Percentiles rank a stretch among this genome's conserved stretches.
Evolutionary conservation across 129 eudicot genomes (phyloP).

Genomic region (Flaveria robusta): DNA sequence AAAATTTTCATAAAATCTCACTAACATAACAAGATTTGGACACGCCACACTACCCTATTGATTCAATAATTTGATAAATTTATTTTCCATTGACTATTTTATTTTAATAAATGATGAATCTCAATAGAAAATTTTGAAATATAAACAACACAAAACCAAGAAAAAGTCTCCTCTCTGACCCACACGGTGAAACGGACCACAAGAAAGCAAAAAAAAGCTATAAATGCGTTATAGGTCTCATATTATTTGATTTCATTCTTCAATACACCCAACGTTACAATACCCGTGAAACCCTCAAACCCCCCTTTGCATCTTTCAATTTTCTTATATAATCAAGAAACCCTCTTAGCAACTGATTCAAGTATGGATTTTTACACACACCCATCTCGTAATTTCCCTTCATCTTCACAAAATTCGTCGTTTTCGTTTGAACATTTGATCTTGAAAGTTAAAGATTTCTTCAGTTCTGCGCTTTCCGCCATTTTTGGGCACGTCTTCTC

Average conservation of each 20-base stretch:
- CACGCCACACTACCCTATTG: too few species aligned
- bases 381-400: slow-evolving; percentile 66
- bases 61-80: too few species aligned
- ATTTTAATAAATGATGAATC: too few species aligned
- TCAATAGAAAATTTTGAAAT: too few species aligned
- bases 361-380: slow-evolving; percentile 71
- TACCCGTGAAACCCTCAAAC: slow-evolving; percentile 32
- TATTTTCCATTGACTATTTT: too few species aligned
- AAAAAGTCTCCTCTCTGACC: neutral
- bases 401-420: slow-evolving; percentile 38
- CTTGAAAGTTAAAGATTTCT: slow-evolving; percentile 51
- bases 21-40: too few species aligned
- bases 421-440: slow-evolving; percentile 49
- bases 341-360: neutral
- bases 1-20: too few species aligned
- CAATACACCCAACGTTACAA: slow-evolving; percentile 11
- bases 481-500: slow-evolving; percentile 77
- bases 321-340: neutral
- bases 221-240: slow-evolving; percentile 48
- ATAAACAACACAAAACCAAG: neutral
- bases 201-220: slow-evolving; percentile 30
- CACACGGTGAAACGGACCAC: neutral
- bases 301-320: neutral
- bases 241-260: slow-evolving; percentile 30
- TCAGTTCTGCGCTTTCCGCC: slow-evolving; percentile 65